Evolutionary conservation across 2,329 filamentous ascomycete species (phyloP), one percentile per base, ranked within the genome.

Genomic region (Trichoderma cornu-damae): DNA sequence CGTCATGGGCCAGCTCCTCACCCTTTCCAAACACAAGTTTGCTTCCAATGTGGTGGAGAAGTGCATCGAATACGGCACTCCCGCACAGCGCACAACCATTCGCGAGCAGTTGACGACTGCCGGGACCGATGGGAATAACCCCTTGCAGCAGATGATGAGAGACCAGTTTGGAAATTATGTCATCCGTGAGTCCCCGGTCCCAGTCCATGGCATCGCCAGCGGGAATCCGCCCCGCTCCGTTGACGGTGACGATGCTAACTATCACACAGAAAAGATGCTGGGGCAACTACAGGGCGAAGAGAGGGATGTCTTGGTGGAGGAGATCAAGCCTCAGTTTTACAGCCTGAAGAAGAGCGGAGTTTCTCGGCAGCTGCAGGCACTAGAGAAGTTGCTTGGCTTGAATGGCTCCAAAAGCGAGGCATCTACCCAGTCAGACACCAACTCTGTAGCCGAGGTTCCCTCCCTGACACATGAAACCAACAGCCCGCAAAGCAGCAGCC

Each of bases 21-120:
- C 76, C 1, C 86, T 90, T 65, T 96, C 91, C 24, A 96, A 91
- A 76, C 90, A 97, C 76, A 99, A 99, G 70, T 95, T 90, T 67
- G 93, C 94, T 0, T 96, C 92, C 67, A 97, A 99, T 65, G 93
- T 99, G 2, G 93, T 99, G 0, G 94, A 99, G 73, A 93, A 90
- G 72, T 96, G 91, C 68, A 87, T 97, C 60, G 78, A 87, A 56
- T 82, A 80, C 63, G 90, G 89, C 18, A 83, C 83, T 0, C 75
- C 81, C 18, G 77, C 85, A 50, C 88, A 96, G 68, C 85, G 88
- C 51, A 80, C 78, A 32, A 78, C 80, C 30, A 90, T 96, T 59
- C 81, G 89, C 53, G 75, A 77, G 49, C 78, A 82, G 59, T 75
- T 92, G 24, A 85, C 80, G 2, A 77, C 78, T 1, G 69, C 78